Evolutionary conservation across 345 rosid species (phyloP).

Genomic region (Kandelia obovata): DNA sequence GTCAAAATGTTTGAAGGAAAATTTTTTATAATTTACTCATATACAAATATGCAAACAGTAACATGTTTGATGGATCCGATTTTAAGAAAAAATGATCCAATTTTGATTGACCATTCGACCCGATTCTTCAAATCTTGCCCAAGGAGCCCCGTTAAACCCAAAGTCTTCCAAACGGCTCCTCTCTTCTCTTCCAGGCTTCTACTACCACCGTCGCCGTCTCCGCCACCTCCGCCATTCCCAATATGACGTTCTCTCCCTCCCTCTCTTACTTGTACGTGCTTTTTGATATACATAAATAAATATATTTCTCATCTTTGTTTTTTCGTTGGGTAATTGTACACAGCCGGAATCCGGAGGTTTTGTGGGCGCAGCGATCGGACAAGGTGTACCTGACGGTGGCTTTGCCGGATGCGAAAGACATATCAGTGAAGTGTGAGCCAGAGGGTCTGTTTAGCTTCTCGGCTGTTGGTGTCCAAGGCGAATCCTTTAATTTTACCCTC

Average conservation of each 20-base stretch:
- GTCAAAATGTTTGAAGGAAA: too few relatives aligned
- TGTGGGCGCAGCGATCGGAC: constrained; percentile 94
- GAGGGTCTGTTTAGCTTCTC: constrained; percentile 73
- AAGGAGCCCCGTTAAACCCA: too few relatives aligned
- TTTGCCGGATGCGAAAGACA: constrained; percentile 78
- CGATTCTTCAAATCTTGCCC: not conserved
- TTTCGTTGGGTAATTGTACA: not conserved
- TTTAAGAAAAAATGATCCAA: too few relatives aligned
- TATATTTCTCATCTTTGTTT: not conserved
- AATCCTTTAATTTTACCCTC: constrained; percentile 59
- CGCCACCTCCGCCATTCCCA: not conserved
- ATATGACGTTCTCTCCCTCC: constrained; percentile 2
- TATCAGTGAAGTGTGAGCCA: constrained; percentile 72
- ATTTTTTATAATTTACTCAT: too few relatives aligned
- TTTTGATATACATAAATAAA: not conserved
- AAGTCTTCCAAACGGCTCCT: not conserved
- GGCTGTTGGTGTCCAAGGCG: constrained; percentile 68
- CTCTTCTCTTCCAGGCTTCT: not conserved
- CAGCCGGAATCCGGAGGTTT: constrained; percentile 91
- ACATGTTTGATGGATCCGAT: too few relatives aligned
- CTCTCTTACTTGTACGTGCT: not conserved
- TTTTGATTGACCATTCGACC: not conserved
- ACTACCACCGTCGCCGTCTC: not conserved
- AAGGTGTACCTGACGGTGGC: constrained; percentile 74
- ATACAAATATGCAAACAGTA: too few relatives aligned